These are phyloP conservation scores for Mortierella sp. DNA, from an alignment of 371 early-diverging fungal species.

Conservation along the genomic window DNA sequence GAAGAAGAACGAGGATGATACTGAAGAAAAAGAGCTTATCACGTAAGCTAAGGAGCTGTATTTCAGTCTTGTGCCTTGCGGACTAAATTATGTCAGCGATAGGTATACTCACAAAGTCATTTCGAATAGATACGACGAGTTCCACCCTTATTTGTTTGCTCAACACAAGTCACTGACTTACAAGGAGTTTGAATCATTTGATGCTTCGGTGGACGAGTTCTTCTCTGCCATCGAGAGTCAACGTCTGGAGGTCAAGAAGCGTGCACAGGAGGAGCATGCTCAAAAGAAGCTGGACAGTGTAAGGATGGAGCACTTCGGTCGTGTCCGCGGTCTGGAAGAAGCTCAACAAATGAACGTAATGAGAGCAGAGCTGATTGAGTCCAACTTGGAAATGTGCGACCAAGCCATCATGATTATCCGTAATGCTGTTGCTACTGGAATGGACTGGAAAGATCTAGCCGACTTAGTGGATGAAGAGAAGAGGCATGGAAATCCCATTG, in stretches of 20 bases:
- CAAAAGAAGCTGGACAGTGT: conserved; percentile 87
- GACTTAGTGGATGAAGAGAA: conserved; percentile 89
- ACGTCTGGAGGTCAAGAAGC: conserved; percentile 76
- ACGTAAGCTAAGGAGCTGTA: conserved; percentile 59
- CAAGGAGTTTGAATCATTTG: conserved; percentile 81
- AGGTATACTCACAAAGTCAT: not conserved
- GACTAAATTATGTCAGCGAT: not conserved
- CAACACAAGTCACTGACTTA: conserved; percentile 69
- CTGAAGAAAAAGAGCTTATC: conserved; percentile 61
- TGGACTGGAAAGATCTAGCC: conserved; percentile 96
- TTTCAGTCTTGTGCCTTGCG: not conserved
- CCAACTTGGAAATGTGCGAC: conserved; percentile 87
- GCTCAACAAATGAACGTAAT: conserved; percentile 75
- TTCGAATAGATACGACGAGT: conserved; percentile 81
- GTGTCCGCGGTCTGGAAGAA: conserved; percentile 79
- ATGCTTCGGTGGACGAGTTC: conserved; percentile 91
- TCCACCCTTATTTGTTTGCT: conserved; percentile 86
- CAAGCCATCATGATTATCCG: conserved; percentile 88
- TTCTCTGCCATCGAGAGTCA: conserved; percentile 94
- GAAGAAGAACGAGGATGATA: conserved; percentile 59
- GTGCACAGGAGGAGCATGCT: conserved; percentile 83
- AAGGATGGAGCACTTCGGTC: conserved; percentile 81
- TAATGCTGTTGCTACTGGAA: conserved; percentile 89
- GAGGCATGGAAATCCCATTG: conserved; percentile 83
- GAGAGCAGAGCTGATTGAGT: conserved; percentile 87